A percentile compares a stretch with the other conserved stretches of the same genome.
Conservation (phyloP, 2,329 filamentous ascomycete species). For the Cadophora luteo-olivacea region DNA sequence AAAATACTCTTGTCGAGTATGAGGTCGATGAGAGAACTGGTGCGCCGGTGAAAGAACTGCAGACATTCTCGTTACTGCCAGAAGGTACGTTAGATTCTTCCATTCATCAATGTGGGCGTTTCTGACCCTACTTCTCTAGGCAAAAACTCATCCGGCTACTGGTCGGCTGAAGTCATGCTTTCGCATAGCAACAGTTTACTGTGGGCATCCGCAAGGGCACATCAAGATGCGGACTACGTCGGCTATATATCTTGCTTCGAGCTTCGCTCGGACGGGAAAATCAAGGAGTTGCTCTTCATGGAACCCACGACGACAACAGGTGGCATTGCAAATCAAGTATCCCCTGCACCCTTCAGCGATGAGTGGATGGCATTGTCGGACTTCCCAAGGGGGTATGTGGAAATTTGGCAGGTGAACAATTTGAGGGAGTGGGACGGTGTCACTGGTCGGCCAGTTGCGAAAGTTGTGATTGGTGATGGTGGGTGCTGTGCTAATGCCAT, state of each 20-base stretch:
- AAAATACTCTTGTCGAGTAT: constrained; percentile 20
- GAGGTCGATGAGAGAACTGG: constrained; percentile 9
- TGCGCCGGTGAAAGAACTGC: neutral
- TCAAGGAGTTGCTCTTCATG: constrained; percentile 11
- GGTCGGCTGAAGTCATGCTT: constrained; percentile 25
- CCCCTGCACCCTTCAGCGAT: constrained; percentile 14
- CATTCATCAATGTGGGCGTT: no score
- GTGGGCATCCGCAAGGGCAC: constrained; percentile 22
- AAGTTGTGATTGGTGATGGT: constrained; percentile 24
- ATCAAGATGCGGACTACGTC: neutral
- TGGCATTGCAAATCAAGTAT: constrained; percentile 17
- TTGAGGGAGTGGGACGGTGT: neutral
- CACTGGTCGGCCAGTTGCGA: constrained; percentile 9
- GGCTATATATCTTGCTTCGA: constrained; percentile 20
- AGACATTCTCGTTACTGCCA: constrained; percentile 17
- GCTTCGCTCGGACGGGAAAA: constrained; percentile 3
- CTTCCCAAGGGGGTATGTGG: constrained; percentile 15
- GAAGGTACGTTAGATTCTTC: neutral
- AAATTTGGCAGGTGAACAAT: constrained; percentile 18
- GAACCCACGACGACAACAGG: constrained; percentile 15
- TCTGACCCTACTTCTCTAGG: neutral
- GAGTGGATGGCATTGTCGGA: constrained; percentile 20
- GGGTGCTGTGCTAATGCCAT: constrained; percentile 25
- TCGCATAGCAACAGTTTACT: constrained; percentile 9
- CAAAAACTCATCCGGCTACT: constrained; percentile 13